Percentiles rank a stretch among this genome's conserved stretches.
Conservation (phyloP, 1,139 yeast species). For the Kurtzmaniella quercitrusa region DNA sequence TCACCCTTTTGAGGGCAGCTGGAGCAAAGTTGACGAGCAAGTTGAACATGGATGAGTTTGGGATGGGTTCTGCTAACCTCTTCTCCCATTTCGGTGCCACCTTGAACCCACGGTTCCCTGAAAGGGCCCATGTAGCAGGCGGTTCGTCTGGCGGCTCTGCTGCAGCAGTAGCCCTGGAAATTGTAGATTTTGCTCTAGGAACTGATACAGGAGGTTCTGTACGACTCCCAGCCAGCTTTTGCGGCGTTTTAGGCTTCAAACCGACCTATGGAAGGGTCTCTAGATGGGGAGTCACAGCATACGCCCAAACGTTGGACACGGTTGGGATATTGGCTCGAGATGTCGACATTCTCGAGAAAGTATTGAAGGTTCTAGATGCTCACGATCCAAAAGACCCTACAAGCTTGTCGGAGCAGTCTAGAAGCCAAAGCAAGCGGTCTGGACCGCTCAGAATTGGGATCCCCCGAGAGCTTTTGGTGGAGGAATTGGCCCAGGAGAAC, state of each 20-base stretch:
- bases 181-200: slow-evolving; percentile 70
- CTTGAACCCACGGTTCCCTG: slow-evolving; percentile 55
- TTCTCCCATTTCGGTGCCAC: slow-evolving; percentile 62
- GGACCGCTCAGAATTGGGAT: slow-evolving; percentile 56
- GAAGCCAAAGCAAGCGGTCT: slow-evolving; percentile 2
- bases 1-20: slow-evolving; percentile 38
- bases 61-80: slow-evolving; percentile 81
- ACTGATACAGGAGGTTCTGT: slow-evolving; percentile 98
- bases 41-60: slow-evolving; percentile 95
- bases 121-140: slow-evolving; percentile 54
- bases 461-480: slow-evolving; percentile 59
- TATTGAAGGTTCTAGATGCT: slow-evolving; percentile 53
- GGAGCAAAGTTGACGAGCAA: slow-evolving; percentile 69
- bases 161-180: slow-evolving; percentile 73
- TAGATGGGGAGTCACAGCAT: slow-evolving; percentile 86
- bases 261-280: slow-evolving; percentile 92
- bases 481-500: slow-evolving; percentile 49
- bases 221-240: slow-evolving; percentile 84
- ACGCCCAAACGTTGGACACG: slow-evolving; percentile 92
- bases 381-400: slow-evolving; percentile 82
- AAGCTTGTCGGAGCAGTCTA: slow-evolving; percentile 34
- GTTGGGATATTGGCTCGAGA: slow-evolving; percentile 74
- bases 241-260: slow-evolving; percentile 81
- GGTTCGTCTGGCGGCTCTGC: slow-evolving; percentile 98
- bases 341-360: slow-evolving; percentile 38